A percentile compares a stretch with the other conserved stretches of the same genome.
These are phyloP conservation scores for Colletotrichum gigasporum DNA, from an alignment of 2,329 filamentous ascomycete genomes.

Conservation along the genomic window DNA sequence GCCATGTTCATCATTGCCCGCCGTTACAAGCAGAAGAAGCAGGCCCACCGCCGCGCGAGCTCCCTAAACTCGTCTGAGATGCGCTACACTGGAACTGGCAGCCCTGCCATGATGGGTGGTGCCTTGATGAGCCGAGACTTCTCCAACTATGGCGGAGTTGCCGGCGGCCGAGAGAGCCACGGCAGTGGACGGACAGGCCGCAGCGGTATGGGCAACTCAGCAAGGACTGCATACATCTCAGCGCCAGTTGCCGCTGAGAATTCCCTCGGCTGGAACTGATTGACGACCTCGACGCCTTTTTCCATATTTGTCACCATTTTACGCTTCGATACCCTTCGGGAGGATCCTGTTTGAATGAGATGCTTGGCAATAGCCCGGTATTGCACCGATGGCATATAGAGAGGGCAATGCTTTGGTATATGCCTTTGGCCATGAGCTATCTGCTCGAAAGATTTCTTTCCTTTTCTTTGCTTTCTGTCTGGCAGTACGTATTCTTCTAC, in stretches of 20 bases:
- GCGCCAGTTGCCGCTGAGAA: constrained; percentile 93
- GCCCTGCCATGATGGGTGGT: constrained; percentile 76
- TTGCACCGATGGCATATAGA: constrained; percentile 23
- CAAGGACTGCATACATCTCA: constrained; percentile 76
- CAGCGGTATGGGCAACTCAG: constrained; percentile 62
- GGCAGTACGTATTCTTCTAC: constrained; percentile 23
- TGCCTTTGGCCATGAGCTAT: constrained; percentile 23
- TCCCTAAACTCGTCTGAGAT: constrained; percentile 71
- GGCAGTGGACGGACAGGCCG: constrained; percentile 66
- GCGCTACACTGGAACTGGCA: constrained; percentile 58
- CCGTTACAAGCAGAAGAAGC: constrained; percentile 87
- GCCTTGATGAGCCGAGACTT: constrained; percentile 68
- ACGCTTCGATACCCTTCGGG: constrained; percentile 35
- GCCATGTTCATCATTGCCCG: constrained; percentile 95
- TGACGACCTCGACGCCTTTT: constrained; percentile 42
- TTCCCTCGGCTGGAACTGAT: constrained; percentile 93
- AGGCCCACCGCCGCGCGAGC: constrained; percentile 79
- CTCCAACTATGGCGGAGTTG: constrained; percentile 61
- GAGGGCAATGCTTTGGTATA: constrained; percentile 1
- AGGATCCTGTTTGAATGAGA: constrained; percentile 29
- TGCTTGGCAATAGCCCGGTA: constrained; percentile 21
- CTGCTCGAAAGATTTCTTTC: constrained; percentile 27
- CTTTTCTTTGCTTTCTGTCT: constrained; percentile 20
- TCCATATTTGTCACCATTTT: constrained; percentile 25
- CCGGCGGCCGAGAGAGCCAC: constrained; percentile 65